phyloP scores from a whole-genome alignment of 257 asterid species.

The Salvia splendens region DNA sequence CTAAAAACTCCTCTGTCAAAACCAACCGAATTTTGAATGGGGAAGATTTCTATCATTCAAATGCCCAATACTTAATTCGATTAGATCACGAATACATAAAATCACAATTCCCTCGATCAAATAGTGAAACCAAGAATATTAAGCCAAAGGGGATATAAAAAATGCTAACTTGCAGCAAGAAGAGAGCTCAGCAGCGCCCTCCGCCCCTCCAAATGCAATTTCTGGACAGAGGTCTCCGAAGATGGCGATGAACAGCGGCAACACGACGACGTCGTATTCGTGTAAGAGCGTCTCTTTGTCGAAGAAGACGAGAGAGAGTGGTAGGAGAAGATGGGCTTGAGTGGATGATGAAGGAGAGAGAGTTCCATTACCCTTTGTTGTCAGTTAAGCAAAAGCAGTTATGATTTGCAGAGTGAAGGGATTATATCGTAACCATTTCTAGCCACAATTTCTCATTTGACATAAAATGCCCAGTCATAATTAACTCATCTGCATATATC shows the following conservation, averaged over 20 bases:
- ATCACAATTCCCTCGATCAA: not conserved
- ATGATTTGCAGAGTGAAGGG: conserved; percentile 21
- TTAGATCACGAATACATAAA: not conserved
- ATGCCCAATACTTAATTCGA: not conserved
- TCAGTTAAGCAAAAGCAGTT: conserved; percentile 20
- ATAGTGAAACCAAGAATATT: conserved; percentile 1
- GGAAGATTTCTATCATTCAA: too few species aligned
- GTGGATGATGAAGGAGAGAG: conserved; percentile 58
- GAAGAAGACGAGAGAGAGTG: conserved; percentile 31
- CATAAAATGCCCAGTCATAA: not conserved
- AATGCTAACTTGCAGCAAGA: conserved; percentile 49
- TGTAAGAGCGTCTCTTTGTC: conserved; percentile 44
- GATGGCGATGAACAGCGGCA: conserved; percentile 60
- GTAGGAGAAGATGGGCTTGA: conserved; percentile 46
- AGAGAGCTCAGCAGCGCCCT: conserved; percentile 73
- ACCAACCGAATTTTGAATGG: not conserved
- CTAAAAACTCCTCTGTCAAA: not conserved
- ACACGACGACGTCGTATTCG: conserved; percentile 34
- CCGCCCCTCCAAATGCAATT: conserved; percentile 48
- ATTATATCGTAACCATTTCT: conserved; percentile 32
- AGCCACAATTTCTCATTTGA: conserved; percentile 44
- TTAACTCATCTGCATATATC: too few species aligned
- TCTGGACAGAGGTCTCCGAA: conserved; percentile 33
- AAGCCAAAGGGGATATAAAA: not conserved
- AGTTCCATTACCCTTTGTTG: conserved; percentile 43